Percentiles rank a stretch among this genome's conserved stretches.
Conservation (phyloP, 768 basidiomycete genomes). For the Suillus alpinus region DNA sequence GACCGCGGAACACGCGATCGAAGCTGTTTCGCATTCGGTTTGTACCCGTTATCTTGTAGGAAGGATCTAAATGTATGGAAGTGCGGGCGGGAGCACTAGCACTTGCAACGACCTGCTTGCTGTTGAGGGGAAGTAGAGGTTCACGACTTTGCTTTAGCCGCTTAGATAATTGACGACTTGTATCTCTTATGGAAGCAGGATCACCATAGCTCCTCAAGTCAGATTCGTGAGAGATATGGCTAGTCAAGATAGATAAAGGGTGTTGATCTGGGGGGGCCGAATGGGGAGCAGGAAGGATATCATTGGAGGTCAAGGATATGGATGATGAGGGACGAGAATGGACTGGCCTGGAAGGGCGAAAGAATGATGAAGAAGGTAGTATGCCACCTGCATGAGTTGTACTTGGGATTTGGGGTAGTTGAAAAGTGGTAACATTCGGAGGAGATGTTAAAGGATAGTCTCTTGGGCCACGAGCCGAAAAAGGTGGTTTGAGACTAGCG, state of each 20-base stretch:
- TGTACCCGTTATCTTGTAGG: constrained; percentile 9
- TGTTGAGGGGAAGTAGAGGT: constrained; percentile 57
- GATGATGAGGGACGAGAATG: constrained; percentile 44
- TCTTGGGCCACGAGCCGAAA: constrained; percentile 10
- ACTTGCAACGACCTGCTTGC: neutral
- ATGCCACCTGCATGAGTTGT: constrained; percentile 71
- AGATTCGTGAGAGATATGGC: constrained; percentile 40
- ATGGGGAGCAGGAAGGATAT: constrained; percentile 28
- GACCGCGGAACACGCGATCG: constrained; percentile 54
- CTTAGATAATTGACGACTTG: constrained; percentile 31
- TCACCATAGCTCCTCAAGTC: constrained; percentile 31
- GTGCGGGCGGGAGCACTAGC: constrained; percentile 20
- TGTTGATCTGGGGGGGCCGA: constrained; percentile 30
- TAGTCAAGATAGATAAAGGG: constrained; percentile 39
- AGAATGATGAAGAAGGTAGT: constrained; percentile 77
- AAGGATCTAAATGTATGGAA: constrained; percentile 14
- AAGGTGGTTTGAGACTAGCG: constrained; percentile 15
- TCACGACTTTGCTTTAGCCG: constrained; percentile 67
- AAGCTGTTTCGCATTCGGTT: constrained; percentile 53
- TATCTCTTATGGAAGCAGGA: constrained; percentile 21
- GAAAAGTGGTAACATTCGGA: constrained; percentile 25
- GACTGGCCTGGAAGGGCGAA: constrained; percentile 63
- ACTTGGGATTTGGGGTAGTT: constrained; percentile 17
- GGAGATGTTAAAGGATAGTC: constrained; percentile 26
- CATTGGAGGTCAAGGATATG: constrained; percentile 28